Percentiles rank a stretch among this genome's conserved stretches.
These are phyloP conservation scores for Halophytophthora polymorphica DNA, from an alignment of 352 stramenopile genomes.

Conservation along the genomic window DNA sequence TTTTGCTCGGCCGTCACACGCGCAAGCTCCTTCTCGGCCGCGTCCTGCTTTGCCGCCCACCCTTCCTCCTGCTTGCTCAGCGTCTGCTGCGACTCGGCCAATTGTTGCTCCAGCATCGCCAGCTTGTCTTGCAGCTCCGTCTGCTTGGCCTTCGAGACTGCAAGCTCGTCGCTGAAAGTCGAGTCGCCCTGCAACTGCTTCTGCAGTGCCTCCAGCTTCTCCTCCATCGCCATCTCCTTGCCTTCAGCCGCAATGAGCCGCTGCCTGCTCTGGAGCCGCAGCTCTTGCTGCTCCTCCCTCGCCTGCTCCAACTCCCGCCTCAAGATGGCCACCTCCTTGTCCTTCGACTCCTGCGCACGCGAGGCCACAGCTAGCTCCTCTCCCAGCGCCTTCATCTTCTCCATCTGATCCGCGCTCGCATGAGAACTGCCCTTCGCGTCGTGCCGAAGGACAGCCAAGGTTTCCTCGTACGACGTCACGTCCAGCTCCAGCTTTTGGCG, in stretches of 20 bases:
- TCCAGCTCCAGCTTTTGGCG: slow-evolving; percentile 54
- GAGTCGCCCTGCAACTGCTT: slow-evolving; percentile 25
- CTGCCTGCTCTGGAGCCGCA: slow-evolving; percentile 61
- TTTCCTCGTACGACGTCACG: slow-evolving; percentile 66
- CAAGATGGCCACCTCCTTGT: slow-evolving; percentile 34
- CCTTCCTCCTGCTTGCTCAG: slow-evolving; percentile 25
- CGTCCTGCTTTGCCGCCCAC: slow-evolving; percentile 22
- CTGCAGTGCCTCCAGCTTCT: slow-evolving; percentile 35
- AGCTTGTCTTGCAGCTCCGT: slow-evolving; percentile 24
- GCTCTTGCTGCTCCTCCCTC: slow-evolving; percentile 54
- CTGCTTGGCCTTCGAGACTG: slow-evolving; percentile 15
- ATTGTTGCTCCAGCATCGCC: slow-evolving; percentile 27
- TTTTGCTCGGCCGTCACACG: slow-evolving; percentile 15
- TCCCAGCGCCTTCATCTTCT: slow-evolving; percentile 39
- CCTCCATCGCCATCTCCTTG: slow-evolving; percentile 33
- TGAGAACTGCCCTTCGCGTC: slow-evolving; percentile 53
- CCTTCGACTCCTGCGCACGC: slow-evolving; percentile 24
- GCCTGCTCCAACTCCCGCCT: slow-evolving; percentile 26
- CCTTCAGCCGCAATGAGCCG: slow-evolving; percentile 37
- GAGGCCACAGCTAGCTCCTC: slow-evolving; percentile 15
- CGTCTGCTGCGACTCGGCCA: slow-evolving; percentile 21
- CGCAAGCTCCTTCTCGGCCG: slow-evolving; percentile 20
- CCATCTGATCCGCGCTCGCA: slow-evolving; percentile 29
- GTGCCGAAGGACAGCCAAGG: slow-evolving; percentile 42
- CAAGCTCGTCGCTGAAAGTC: slow-evolving; percentile 12